Percentiles rank a stretch among this genome's conserved stretches.
Evolutionary conservation across 345 rosid species (phyloP).

Genomic region (Pelargonium nanum): DNA sequence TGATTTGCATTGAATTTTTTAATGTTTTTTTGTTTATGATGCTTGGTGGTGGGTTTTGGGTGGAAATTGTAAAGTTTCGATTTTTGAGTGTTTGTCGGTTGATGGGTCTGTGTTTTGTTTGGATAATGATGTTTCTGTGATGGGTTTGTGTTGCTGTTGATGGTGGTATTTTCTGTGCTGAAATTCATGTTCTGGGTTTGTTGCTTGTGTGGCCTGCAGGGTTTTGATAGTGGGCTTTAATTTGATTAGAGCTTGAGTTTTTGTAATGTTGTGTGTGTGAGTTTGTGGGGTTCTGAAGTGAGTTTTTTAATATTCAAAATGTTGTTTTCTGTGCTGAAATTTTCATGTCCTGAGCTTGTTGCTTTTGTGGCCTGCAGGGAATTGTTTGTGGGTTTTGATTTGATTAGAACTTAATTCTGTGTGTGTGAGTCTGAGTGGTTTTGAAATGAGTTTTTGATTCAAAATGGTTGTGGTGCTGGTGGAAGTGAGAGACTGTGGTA

Average conservation of each 20-base stretch:
- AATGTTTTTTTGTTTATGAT: background rate
- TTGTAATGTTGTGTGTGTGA: slow-evolving; percentile 4
- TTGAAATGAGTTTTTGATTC: slow-evolving; percentile 36
- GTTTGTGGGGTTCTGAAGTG: slow-evolving; percentile 18
- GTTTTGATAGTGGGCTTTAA: slow-evolving; percentile 8
- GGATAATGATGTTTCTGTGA: background rate
- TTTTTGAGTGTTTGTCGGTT: slow-evolving; percentile 2
- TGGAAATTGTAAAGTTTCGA: slow-evolving; percentile 3
- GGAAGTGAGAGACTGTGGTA: slow-evolving; percentile 19
- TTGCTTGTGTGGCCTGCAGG: slow-evolving; percentile 13
- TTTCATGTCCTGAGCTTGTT: background rate
- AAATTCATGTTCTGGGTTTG: background rate
- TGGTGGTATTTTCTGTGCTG: slow-evolving; percentile 9
- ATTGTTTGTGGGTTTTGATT: slow-evolving; percentile 11
- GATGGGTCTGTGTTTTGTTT: background rate
- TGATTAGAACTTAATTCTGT: slow-evolving; percentile 11
- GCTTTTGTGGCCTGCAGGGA: slow-evolving; percentile 15
- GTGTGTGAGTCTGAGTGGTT: background rate
- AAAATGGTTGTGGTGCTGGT: slow-evolving; percentile 27
- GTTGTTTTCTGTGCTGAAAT: slow-evolving; percentile 14
- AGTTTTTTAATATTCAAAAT: slow-evolving; percentile 35
- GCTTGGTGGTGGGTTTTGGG: background rate
- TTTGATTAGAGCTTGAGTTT: slow-evolving; percentile 16
- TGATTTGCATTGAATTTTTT: background rate
- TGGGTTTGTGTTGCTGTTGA: slow-evolving; percentile 3